A percentile compares a stretch with the other conserved stretches of the same genome.
These are phyloP conservation scores for Fusarium irregulare DNA, from an alignment of 2,329 filamentous ascomycete species.

Conservation along the genomic window DNA sequence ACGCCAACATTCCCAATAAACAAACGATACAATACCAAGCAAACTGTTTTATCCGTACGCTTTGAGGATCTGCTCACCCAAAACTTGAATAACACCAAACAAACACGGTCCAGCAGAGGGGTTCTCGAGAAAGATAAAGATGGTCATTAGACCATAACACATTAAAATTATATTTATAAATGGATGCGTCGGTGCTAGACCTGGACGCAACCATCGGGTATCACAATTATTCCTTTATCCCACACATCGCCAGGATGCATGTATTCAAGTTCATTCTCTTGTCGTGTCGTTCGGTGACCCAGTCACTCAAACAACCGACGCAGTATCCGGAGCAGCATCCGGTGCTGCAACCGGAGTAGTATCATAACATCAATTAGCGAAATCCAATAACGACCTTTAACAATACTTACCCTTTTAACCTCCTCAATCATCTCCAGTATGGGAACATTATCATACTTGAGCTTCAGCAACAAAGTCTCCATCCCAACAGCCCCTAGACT, in stretches of 20 bases:
- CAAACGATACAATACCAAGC: background rate
- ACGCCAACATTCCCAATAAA: background rate
- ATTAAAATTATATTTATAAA: background rate
- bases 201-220: background rate
- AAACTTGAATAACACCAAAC: background rate
- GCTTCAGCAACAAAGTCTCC: background rate
- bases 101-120: background rate
- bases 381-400: fast-evolving
- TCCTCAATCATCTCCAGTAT: background rate
- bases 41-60: background rate
- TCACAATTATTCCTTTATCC: background rate
- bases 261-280: background rate
- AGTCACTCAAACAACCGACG: background rate
- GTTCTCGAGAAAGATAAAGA: background rate
- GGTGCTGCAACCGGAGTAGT: too few species aligned
- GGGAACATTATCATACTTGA: background rate
- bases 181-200: background rate
- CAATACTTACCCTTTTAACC: background rate
- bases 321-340: background rate
- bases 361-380: background rate
- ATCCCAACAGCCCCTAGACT: background rate
- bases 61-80: too few species aligned
- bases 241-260: background rate
- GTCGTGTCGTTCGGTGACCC: background rate
- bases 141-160: background rate